phyloP scores from a whole-genome alignment of 768 basidiomycete genomes.

The Serendipita sp. region DNA sequence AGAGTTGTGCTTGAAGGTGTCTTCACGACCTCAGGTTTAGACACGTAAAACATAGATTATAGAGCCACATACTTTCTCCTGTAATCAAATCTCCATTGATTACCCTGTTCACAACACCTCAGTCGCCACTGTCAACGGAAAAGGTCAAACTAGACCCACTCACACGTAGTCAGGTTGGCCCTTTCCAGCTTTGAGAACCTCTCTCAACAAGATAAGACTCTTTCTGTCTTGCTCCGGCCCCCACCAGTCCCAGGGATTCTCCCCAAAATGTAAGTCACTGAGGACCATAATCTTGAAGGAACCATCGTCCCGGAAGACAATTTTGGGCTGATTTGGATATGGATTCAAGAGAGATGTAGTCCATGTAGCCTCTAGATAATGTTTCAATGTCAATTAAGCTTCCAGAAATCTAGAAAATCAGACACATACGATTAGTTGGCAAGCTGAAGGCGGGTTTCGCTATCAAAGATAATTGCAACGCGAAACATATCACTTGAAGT shows the following conservation, averaged over 20 bases:
- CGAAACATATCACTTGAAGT: too few species aligned
- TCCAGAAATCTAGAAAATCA: too few species aligned
- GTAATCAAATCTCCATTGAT: conserved; percentile 62
- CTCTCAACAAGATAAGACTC: conserved; percentile 41
- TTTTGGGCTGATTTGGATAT: conserved; percentile 25
- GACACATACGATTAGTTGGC: too few species aligned
- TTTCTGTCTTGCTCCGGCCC: conserved; percentile 52
- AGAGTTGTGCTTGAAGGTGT: conserved; percentile 39
- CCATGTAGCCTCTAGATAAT: background rate
- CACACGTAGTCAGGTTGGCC: conserved; percentile 60
- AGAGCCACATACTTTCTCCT: conserved; percentile 36
- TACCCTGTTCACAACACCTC: conserved; percentile 26
- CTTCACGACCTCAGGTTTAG: conserved; percentile 26
- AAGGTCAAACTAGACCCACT: conserved; percentile 13
- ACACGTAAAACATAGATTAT: background rate
- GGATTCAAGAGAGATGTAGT: background rate
- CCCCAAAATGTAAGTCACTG: conserved; percentile 61
- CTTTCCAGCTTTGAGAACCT: conserved; percentile 25
- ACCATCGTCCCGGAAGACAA: conserved; percentile 40
- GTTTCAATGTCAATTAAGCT: too few species aligned
- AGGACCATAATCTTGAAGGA: conserved; percentile 60
- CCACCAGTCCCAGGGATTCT: conserved; percentile 54
- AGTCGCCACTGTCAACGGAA: background rate
- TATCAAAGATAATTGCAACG: too few species aligned
- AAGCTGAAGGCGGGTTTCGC: too few species aligned